Percentiles rank a stretch among this genome's conserved stretches.
phyloP scores from a whole-genome alignment of 371 early-diverging fungal genomes.

The Circinella minor region DNA sequence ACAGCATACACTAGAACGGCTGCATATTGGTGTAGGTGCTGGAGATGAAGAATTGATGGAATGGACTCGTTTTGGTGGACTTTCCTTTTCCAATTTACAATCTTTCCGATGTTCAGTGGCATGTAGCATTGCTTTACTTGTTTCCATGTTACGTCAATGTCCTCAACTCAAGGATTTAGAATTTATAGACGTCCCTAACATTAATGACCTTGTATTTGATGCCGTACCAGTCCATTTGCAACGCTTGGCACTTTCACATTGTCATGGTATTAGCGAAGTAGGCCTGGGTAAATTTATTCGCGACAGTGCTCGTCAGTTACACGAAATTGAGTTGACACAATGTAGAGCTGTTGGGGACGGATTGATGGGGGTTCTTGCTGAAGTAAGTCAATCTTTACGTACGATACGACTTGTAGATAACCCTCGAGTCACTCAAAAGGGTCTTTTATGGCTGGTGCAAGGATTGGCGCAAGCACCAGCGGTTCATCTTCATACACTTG shows the following conservation, averaged over 20 bases:
- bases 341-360: not conserved
- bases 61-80: not conserved
- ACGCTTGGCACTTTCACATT: not conserved
- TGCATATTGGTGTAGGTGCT: slow-evolving; percentile 3
- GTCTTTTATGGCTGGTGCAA: not conserved
- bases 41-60: not conserved
- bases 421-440: not conserved
- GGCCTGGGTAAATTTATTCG: not conserved
- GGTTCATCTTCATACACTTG: not conserved
- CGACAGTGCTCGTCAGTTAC: not conserved
- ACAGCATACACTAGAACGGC: not conserved
- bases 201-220: not conserved
- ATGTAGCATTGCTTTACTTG: not conserved
- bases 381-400: not conserved
- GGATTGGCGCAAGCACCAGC: not conserved
- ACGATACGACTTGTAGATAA: not conserved
- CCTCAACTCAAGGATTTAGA: not conserved
- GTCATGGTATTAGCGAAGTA: not conserved
- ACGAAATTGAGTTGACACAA: not conserved
- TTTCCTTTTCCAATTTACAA: not conserved
- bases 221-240: not conserved
- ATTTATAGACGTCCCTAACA: not conserved
- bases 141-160: not conserved
- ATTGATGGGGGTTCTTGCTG: not conserved
- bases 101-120: not conserved